These are phyloP conservation scores for Byssochlamys sp. DNA, from an alignment of 2,329 filamentous ascomycete species.

Conservation along the genomic window DNA sequence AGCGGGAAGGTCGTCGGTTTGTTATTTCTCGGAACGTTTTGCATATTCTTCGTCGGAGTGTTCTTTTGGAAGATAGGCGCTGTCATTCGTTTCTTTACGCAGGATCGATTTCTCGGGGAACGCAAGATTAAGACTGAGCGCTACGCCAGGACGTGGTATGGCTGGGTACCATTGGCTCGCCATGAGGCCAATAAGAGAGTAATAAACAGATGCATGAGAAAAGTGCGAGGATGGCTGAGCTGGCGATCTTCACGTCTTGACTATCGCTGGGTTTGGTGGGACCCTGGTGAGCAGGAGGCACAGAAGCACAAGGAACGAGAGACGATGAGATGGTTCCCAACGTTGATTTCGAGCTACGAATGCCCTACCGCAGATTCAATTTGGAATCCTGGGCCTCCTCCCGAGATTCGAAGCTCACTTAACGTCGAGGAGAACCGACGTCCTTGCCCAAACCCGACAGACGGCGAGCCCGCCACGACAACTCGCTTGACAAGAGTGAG, in stretches of 20 bases:
- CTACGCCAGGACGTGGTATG: constrained; percentile 35
- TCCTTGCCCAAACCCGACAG: not conserved
- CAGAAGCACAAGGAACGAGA: constrained; percentile 12
- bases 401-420: constrained; percentile 2
- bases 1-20: constrained; percentile 21
- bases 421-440: not conserved
- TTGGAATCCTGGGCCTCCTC: constrained; percentile 14
- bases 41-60: constrained; percentile 29
- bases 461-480: not conserved
- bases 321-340: constrained; percentile 15
- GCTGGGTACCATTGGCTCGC: constrained; percentile 27
- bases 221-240: constrained; percentile 16
- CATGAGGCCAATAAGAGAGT: constrained; percentile 21
- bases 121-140: constrained; percentile 23
- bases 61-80: constrained; percentile 31
- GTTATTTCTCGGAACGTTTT: constrained; percentile 27
- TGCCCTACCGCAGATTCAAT: constrained; percentile 15
- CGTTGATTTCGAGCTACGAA: constrained; percentile 18
- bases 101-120: constrained; percentile 21
- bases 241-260: constrained; percentile 28
- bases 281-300: constrained; percentile 20
- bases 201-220: constrained; percentile 11
- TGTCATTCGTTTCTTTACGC: constrained; percentile 28
- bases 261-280: constrained; percentile 35
- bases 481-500: not conserved